phyloP scores from a whole-genome alignment of 208 protist genomes.

The Sergeia podlipaevii region DNA sequence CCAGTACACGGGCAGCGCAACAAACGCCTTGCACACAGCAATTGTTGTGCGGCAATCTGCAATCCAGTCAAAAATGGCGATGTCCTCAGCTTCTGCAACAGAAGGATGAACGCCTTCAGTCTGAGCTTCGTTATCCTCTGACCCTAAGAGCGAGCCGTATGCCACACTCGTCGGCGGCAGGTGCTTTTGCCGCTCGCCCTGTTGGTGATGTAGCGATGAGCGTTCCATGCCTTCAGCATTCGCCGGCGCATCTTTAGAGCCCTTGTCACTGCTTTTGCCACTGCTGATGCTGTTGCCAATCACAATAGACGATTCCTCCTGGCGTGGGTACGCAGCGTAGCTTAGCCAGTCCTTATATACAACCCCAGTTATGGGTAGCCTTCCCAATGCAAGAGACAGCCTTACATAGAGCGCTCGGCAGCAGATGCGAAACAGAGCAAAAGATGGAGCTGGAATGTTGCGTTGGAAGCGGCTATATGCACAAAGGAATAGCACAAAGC shows the following conservation, averaged over 20 bases:
- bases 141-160: neutral
- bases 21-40: slow-evolving; percentile 36
- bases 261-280: too few relatives aligned
- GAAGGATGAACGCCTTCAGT: neutral
- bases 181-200: slow-evolving; percentile 57
- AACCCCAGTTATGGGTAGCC: too few relatives aligned
- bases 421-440: slow-evolving; percentile 46
- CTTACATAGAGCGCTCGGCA: slow-evolving; percentile 20
- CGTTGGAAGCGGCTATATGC: slow-evolving; percentile 20
- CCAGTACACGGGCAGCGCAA: slow-evolving; percentile 69
- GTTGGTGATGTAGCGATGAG: too few relatives aligned
- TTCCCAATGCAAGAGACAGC: too few relatives aligned
- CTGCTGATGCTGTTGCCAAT: too few relatives aligned
- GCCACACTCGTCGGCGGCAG: neutral
- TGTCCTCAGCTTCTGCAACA: too few relatives aligned
- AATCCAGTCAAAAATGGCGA: slow-evolving; percentile 17
- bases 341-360: slow-evolving; percentile 12
- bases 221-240: too few relatives aligned
- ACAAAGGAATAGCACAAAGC: slow-evolving; percentile 19
- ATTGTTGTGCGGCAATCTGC: slow-evolving; percentile 36
- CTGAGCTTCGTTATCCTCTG: neutral
- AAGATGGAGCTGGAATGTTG: slow-evolving; percentile 34
- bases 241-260: too few relatives aligned
- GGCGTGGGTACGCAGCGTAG: neutral
- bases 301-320: neutral